Base-by-base conservation (phyloP, 345 rosid species). In the Citropsis articulata region DNA sequence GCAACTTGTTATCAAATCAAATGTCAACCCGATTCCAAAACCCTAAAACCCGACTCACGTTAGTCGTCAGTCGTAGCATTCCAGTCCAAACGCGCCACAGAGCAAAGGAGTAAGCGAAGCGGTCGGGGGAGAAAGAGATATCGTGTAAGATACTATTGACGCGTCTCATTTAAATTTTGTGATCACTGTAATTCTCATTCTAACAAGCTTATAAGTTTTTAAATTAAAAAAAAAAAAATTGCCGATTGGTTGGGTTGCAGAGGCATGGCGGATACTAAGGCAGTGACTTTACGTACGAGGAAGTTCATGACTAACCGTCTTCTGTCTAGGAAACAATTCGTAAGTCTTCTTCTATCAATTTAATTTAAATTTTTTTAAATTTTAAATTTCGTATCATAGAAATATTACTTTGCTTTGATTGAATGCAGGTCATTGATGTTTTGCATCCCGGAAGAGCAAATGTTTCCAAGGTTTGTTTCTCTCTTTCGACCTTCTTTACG, bases 381-480 rank as follows among this genome's bases (percentile, higher is more conserved):
- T 19, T 24, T 66, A 2, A 31, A 65, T 66, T 76, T 36, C 16
- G 50, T 10, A 45, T 45, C 50, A 6, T 53, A 5, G 33, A 33
- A 40, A 25, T 21, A 27, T 45, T 77, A 9, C 6, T 61, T 57
- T 71, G 63, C 1, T 40, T 60, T 60, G 27, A 33, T 75, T 45
- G 50, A 18, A 45, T 53, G 66, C 30, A 91, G 96, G 81, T 91
- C 45, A 85, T 89, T 81, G 94, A 91, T 81, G 91, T 91, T 71
- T 86, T 91, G 68, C 96, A 91, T 80, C 96, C 96, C 21, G 96
- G 94, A 19, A 84, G 91, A 68, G 73, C 93, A 70, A 91, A 90
- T 90, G 96, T 91, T 61, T 85, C 93, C 61, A 91, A 91, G 96
- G 92, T 90, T 69, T 79, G 10, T 48, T n/a, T 35, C 6, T 72